Evolutionary conservation across 352 stramenopile genomes (phyloP).

Genomic region (Pythium phragmitis): DNA sequence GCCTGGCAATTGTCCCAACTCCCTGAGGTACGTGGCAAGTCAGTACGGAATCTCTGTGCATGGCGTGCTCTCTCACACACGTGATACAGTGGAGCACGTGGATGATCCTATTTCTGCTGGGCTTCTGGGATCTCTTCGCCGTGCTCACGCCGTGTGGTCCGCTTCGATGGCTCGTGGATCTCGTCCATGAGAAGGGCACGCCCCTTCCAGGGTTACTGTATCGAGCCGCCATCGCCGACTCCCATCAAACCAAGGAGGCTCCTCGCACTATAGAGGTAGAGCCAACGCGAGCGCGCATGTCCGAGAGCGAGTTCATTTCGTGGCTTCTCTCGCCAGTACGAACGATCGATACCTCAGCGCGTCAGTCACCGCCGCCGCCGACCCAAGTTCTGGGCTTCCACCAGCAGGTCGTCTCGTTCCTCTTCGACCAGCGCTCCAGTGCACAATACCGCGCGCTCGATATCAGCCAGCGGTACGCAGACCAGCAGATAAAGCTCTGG

Average conservation of each 20-base stretch:
- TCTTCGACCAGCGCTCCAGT: slow-evolving; percentile 40
- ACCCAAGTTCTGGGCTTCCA: slow-evolving; percentile 24
- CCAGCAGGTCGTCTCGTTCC: slow-evolving; percentile 43
- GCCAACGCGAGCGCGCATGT: slow-evolving; percentile 6
- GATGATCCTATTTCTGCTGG: slow-evolving; percentile 91
- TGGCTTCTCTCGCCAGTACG: slow-evolving; percentile 28
- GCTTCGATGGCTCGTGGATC: slow-evolving; percentile 90
- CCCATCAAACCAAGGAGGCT: slow-evolving; percentile 25
- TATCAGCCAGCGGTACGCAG: slow-evolving; percentile 34
- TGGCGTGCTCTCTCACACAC: not conserved
- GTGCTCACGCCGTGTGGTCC: slow-evolving; percentile 95
- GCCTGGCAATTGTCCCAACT: slow-evolving; percentile 95
- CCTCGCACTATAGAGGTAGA: not conserved
- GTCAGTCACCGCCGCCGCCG: not conserved
- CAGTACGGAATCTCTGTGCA: not conserved
- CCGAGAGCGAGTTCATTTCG: slow-evolving; percentile 9
- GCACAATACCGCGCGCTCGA: slow-evolving; percentile 30
- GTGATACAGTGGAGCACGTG: slow-evolving; percentile 76
- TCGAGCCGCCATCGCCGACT: slow-evolving; percentile 79
- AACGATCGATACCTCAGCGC: not conserved
- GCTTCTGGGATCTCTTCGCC: slow-evolving; percentile 97
- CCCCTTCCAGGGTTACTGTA: slow-evolving; percentile 94
- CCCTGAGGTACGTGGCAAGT: slow-evolving; percentile 81
- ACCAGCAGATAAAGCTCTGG: slow-evolving; percentile 42
- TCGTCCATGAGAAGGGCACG: slow-evolving; percentile 89